Percentiles rank a stretch among this genome's conserved stretches.
These are phyloP conservation scores for Triticum monococcum DNA, from an alignment of 176 grass and related monocot species.

Conservation along the genomic window DNA sequence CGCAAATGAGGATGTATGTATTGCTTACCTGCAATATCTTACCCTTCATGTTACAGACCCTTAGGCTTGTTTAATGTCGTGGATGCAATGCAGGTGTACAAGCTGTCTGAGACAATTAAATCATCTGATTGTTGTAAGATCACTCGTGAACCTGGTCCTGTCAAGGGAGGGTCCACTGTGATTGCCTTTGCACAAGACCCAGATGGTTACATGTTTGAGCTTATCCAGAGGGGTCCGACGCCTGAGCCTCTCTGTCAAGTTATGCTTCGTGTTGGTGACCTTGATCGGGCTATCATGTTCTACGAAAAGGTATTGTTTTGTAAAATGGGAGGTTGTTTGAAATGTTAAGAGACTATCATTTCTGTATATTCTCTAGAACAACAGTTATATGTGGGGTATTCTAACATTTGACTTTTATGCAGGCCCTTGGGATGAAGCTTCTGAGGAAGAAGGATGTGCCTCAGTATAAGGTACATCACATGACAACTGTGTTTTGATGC, in stretches of 20 bases:
- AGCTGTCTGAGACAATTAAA: conserved; percentile 72
- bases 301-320: conserved; percentile 77
- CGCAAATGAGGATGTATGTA: conserved; percentile 77
- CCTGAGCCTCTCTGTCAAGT: conserved; percentile 95
- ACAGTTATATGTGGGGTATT: neutral
- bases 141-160: conserved; percentile 92
- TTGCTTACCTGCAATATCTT: conserved; percentile 5
- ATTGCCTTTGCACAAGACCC: conserved; percentile 92
- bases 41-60: neutral
- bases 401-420: conserved; percentile 23
- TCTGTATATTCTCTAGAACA: neutral
- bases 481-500: neutral
- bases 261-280: conserved; percentile 97
- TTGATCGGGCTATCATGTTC: conserved; percentile 87
- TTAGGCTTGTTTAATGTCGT: conserved; percentile 11
- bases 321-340: neutral
- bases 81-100: conserved; percentile 65
- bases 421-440: conserved; percentile 93
- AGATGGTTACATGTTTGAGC: conserved; percentile 88
- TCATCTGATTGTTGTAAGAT: conserved; percentile 64
- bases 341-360: conserved; percentile 5
- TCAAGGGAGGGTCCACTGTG: conserved; percentile 91
- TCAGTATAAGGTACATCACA: conserved; percentile 73
- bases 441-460: conserved; percentile 87
- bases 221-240: conserved; percentile 85